Evolutionary conservation across 2,329 filamentous ascomycete genomes (phyloP).

Genomic region (Remersonia thermophila): DNA sequence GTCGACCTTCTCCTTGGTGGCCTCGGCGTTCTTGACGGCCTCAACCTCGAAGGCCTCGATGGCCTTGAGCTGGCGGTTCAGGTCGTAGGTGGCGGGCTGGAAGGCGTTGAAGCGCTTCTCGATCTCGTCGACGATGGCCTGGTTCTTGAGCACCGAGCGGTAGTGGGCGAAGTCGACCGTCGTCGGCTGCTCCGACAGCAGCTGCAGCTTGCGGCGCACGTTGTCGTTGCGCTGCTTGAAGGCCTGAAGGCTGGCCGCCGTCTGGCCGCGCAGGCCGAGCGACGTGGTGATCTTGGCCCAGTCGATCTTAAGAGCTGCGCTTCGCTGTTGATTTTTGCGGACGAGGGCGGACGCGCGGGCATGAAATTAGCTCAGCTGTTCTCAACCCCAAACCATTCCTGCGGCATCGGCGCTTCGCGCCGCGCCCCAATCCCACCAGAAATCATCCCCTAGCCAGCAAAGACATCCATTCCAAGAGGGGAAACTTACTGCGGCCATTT

Average conservation of each 20-base stretch:
- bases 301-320: slow-evolving; percentile 98
- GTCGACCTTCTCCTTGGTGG: slow-evolving; percentile 93
- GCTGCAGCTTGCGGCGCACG: slow-evolving; percentile 81
- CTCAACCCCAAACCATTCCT: too few species aligned
- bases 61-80: slow-evolving; percentile 87
- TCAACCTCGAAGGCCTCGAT: slow-evolving; percentile 97
- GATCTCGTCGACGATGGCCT: slow-evolving; percentile 88
- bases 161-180: slow-evolving; percentile 89
- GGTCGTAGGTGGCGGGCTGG: slow-evolving; percentile 88
- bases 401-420: neutral
- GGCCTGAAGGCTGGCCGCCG: slow-evolving; percentile 75
- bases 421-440: neutral
- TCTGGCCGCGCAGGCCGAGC: slow-evolving; percentile 92
- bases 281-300: slow-evolving; percentile 91
- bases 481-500: slow-evolving; percentile 58
- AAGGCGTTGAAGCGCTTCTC: slow-evolving; percentile 89
- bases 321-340: slow-evolving; percentile 51
- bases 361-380: slow-evolving; percentile 42
- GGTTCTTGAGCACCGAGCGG: slow-evolving; percentile 89
- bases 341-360: slow-evolving; percentile 14
- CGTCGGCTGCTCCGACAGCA: slow-evolving; percentile 72
- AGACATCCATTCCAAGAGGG: slow-evolving; percentile 10
- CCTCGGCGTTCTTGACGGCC: slow-evolving; percentile 91
- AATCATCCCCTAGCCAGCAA: neutral
- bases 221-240: slow-evolving; percentile 99